Percentiles rank a stretch among this genome's conserved stretches.
Conservation (phyloP, 768 basidiomycete genomes). For the Amylocystis lapponica region DNA sequence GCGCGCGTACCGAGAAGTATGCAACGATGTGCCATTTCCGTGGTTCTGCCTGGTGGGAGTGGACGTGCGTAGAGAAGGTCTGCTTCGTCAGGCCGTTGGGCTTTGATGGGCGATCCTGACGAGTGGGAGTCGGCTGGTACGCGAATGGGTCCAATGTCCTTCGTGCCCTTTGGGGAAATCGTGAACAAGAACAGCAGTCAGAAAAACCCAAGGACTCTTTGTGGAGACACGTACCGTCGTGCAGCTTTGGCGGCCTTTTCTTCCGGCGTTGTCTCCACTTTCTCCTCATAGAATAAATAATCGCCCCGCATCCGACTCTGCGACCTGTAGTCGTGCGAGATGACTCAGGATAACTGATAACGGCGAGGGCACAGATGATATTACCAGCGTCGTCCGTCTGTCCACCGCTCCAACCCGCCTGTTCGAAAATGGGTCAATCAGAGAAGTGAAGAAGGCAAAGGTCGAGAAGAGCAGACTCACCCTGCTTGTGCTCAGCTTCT, state of each 20-base stretch:
- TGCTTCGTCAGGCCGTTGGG: constrained; percentile 82
- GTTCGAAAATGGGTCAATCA: constrained; percentile 18
- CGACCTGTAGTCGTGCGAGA: constrained; percentile 62
- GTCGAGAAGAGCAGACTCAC: constrained; percentile 10
- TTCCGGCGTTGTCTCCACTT: constrained; percentile 74
- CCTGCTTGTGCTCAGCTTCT: constrained; percentile 63
- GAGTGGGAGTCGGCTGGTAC: constrained; percentile 50
- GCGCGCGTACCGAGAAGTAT: constrained; percentile 61
- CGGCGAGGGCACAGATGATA: too few species aligned
- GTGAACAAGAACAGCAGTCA: not conserved
- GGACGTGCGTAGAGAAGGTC: constrained; percentile 74
- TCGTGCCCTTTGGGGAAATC: constrained; percentile 37
- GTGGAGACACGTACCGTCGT: constrained; percentile 51
- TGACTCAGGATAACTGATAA: not conserved
- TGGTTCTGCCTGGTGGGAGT: constrained; percentile 50
- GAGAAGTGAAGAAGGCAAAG: constrained; percentile 14
- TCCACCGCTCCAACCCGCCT: constrained; percentile 62
- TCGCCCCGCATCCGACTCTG: constrained; percentile 82
- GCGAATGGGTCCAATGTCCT: constrained; percentile 58
- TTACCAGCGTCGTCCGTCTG: constrained; percentile 75
- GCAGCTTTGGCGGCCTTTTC: constrained; percentile 76
- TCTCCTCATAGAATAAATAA: constrained; percentile 81
- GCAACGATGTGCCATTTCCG: constrained; percentile 84
- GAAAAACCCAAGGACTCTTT: too few species aligned
- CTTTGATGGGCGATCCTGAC: constrained; percentile 75